Evolutionary conservation across 352 stramenopile species (phyloP).

Genomic region (Globisporangium spinosum): DNA sequence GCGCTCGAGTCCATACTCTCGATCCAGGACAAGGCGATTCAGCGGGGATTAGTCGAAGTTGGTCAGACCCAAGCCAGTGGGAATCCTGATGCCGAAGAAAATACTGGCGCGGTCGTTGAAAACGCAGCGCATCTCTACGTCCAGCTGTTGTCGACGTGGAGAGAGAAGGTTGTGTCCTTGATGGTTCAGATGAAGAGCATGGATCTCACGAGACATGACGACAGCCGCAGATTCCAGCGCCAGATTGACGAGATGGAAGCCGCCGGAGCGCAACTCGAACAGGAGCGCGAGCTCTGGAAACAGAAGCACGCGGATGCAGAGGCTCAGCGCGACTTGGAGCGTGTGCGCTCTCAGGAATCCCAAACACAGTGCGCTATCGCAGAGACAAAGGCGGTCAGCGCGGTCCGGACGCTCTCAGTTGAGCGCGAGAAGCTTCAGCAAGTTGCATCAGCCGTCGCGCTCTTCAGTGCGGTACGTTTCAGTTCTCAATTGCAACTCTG

Average conservation of each 20-base stretch:
- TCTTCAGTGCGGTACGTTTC: slow-evolving; percentile 36
- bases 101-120: slow-evolving; percentile 8
- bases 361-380: slow-evolving; percentile 25
- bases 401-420: slow-evolving; percentile 41
- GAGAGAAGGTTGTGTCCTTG: slow-evolving; percentile 51
- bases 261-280: slow-evolving; percentile 17
- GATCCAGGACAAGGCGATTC: slow-evolving; percentile 55
- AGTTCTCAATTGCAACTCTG: no score
- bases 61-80: slow-evolving; percentile 11
- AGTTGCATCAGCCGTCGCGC: slow-evolving; percentile 39
- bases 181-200: slow-evolving; percentile 51
- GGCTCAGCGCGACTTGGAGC: slow-evolving; percentile 59
- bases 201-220: slow-evolving; percentile 26
- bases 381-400: slow-evolving; percentile 39
- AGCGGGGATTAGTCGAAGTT: slow-evolving; percentile 29
- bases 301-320: slow-evolving; percentile 49
- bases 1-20: slow-evolving; percentile 56
- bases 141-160: slow-evolving; percentile 41
- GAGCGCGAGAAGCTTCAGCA: slow-evolving; percentile 48
- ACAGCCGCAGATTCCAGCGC: slow-evolving; percentile 9
- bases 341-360: slow-evolving; percentile 28
- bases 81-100: slow-evolving; percentile 14
- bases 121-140: slow-evolving; percentile 28
- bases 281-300: slow-evolving; percentile 44
- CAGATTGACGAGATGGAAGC: slow-evolving; percentile 18